Base-by-base conservation (phyloP, 352 stramenopile species). In the Pythium periplocum region DNA sequence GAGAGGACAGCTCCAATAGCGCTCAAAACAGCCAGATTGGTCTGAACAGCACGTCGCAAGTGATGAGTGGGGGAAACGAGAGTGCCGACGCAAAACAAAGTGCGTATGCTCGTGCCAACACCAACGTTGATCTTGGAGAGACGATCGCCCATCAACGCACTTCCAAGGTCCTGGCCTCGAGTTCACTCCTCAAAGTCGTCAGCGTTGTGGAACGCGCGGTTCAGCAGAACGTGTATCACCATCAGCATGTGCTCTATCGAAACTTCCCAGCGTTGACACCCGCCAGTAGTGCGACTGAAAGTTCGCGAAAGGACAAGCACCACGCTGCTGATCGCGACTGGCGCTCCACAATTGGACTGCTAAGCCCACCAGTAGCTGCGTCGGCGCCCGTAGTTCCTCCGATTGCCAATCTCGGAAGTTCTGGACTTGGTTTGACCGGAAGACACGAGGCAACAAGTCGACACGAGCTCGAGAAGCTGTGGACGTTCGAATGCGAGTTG, bases 201-300 rank as follows among this genome's bases (percentile, higher is more conserved):
- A 75, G 73, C 30, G 66, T 90, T 36, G 67, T 96, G 4, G 87
- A 96, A 62, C 79, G 86, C 10, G 86, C 80, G 1, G 78, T 96
- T 7, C 86, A 96, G 57, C 87, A 96, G 56, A 96, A 95, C 57
- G 69, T 94, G 0, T 96, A 90, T 45, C 86, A 96, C 62, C 58
- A 73, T 32, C 70, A 90, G 30, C 87, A 96, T 45, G 63, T 96
- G 7, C 60, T 82, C 2, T 96, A 96, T 41, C 84, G 87, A 30
- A 76, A 95, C 41, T 87, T 91, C 39, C 83, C 85, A 0, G 64
- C 53, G 5, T 64, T 90, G 4, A 52, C 46, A 6, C 34, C 37
- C 17, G 17, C 17, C 17, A 26, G 17, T 26, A 26, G 30, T 39
- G 3, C 4, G 33, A 3, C 12, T 41, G 10, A 45, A 51, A 36